Conservation (phyloP, 139 green algal genomes). For the Chlamydomonas sphaeroides region DNA sequence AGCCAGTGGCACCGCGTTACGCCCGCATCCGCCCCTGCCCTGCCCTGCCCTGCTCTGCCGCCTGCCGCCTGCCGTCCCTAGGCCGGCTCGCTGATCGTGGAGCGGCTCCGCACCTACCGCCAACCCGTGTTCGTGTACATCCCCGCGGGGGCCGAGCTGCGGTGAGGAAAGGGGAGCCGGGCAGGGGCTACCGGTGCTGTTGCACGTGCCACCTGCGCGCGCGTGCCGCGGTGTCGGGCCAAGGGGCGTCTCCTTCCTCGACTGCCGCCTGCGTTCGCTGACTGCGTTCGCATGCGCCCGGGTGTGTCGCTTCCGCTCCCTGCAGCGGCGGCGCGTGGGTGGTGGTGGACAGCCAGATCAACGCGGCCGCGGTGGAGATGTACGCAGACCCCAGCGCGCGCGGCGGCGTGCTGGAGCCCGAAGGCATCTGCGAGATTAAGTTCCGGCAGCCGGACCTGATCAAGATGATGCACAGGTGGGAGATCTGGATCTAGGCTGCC, state of each 20-base stretch:
- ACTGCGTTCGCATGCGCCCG: too few species aligned
- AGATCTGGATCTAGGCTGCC: too few species aligned
- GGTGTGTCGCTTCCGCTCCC: neutral
- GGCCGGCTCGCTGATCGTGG: constrained; percentile 96
- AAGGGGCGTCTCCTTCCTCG: too few species aligned
- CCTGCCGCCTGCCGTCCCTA: constrained; percentile 44
- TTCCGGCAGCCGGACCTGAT: constrained; percentile 87
- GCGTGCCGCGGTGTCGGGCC: too few species aligned
- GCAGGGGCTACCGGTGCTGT: too few species aligned
- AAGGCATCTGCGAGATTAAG: constrained; percentile 99
- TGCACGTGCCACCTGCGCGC: too few species aligned
- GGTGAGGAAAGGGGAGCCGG: constrained; percentile 42
- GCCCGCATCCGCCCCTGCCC: too few species aligned
- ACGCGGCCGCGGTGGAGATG: constrained; percentile 75
- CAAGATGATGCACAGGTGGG: constrained; percentile 84
- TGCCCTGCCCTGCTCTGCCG: too few species aligned
- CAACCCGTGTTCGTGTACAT: constrained; percentile 98
- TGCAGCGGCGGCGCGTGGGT: constrained; percentile 97
- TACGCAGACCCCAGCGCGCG: constrained; percentile 81
- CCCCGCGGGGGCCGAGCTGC: constrained; percentile 90
- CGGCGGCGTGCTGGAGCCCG: constrained; percentile 95
- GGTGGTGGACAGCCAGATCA: constrained; percentile 96
- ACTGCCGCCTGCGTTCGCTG: too few species aligned
- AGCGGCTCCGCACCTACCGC: constrained; percentile 90
- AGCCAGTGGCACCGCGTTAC: too few species aligned